Evolutionary conservation across 106 monocot genomes (phyloP), one percentile per base, ranked within the genome.

Genomic region (Platanthera zijinensis): DNA sequence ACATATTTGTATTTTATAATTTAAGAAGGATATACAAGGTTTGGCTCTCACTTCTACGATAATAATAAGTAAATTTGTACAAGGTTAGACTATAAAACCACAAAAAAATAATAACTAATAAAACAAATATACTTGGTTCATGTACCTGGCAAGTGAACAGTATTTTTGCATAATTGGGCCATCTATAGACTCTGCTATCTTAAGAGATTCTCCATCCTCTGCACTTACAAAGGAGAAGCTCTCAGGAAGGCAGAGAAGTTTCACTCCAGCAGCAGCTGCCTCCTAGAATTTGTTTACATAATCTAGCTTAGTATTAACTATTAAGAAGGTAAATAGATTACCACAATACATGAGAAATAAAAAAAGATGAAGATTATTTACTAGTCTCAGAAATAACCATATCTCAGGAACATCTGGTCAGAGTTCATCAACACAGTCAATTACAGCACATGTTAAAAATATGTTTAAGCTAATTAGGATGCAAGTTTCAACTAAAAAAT

Each of bases 121-220:
- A 48, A 47, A 70, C 2, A 6, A 47, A 70, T 18, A 70, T 70
- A 48, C 14, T 10, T 47, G 5, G 5, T 21, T 59, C 51, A 19
- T 46, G 51, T 79, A 97, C 93, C 93, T 91, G 56, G 93, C 96
- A 73, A 93, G 93, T 57, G 89, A 85, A 72, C 93, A 97, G 73
- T 97, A 97, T 83, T 83, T 93, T 69, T 78, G 87, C 91, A 97
- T 91, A 30, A 86, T 74, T 51, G 91, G 86, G 12, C 96, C 96
- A 80, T 93, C 89, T 69, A 93, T 63, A 72, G 81, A 82, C 78
- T 96, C 93, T 5, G 93, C 91, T 51, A 93, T 87, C 76, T 81
- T 68, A 76, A 93, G 77, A 79, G 91, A 83, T 47, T 91, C 96
- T 15, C 93, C 96, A 68, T 50, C 68, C 57, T 69, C 84, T 14